Conservation (phyloP, 345 rosid species). For the Lumnitzera littorea region DNA sequence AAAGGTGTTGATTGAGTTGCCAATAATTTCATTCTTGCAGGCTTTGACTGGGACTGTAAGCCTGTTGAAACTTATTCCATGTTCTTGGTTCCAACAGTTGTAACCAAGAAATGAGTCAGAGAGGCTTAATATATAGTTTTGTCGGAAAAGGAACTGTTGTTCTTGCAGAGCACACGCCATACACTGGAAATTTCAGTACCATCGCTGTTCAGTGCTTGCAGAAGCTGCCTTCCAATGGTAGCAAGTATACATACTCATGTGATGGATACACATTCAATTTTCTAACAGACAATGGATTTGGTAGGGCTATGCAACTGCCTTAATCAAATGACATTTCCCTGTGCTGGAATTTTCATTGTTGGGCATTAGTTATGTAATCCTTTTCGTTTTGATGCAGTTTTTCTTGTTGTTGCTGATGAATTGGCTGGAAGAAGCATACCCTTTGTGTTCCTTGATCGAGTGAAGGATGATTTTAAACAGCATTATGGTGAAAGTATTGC, state of each 20-base stretch:
- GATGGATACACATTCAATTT: slow-evolving; percentile 94
- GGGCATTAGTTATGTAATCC: too few species aligned
- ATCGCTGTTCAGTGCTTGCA: slow-evolving; percentile 96
- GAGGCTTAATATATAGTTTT: slow-evolving; percentile 94
- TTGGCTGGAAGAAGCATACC: slow-evolving; percentile 76
- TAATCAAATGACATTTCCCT: background rate
- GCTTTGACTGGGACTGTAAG: too few species aligned
- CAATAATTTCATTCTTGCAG: too few species aligned
- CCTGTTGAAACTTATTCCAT: slow-evolving; percentile 16
- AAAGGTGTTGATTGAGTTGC: too few species aligned
- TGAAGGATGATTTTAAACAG: slow-evolving; percentile 81
- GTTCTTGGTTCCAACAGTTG: slow-evolving; percentile 8
- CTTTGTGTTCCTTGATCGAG: slow-evolving; percentile 85
- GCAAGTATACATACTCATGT: slow-evolving; percentile 90
- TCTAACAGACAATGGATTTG: slow-evolving; percentile 71
- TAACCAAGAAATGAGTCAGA: slow-evolving; percentile 52
- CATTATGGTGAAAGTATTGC: slow-evolving; percentile 62
- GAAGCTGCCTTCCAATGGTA: slow-evolving; percentile 85
- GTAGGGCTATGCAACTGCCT: slow-evolving; percentile 20
- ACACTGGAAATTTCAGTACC: slow-evolving; percentile 94
- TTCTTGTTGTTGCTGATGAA: slow-evolving; percentile 96
- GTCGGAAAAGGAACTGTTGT: slow-evolving; percentile 93
- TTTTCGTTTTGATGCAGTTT: slow-evolving; percentile 39
- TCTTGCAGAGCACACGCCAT: slow-evolving; percentile 87
- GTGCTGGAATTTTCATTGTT: slow-evolving; percentile 4